These are phyloP conservation scores for Nigrospora osmanthi DNA, from an alignment of 2,329 filamentous ascomycete genomes.

Conservation along the genomic window DNA sequence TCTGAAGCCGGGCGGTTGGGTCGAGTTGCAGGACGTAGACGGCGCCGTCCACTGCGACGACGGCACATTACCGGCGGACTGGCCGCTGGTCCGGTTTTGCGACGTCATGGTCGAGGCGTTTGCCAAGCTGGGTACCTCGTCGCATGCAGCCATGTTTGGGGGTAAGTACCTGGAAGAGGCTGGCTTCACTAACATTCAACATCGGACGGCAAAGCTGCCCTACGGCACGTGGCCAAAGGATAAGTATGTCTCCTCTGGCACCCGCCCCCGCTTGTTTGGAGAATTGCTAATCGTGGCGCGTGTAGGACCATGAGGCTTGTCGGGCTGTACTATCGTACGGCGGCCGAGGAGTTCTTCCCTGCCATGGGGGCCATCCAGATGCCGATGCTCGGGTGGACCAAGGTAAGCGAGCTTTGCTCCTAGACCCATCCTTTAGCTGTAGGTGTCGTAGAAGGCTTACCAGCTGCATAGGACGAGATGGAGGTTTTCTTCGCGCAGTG, in stretches of 20 bases:
- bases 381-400: conserved; percentile 26
- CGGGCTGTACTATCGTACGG: conserved; percentile 31
- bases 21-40: conserved; percentile 38
- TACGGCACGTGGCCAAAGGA: conserved; percentile 18
- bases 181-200: conserved; percentile 16
- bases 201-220: conserved; percentile 13
- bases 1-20: conserved; percentile 34
- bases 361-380: conserved; percentile 31
- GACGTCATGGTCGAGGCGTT: conserved; percentile 26
- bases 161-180: conserved; percentile 21
- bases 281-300: background rate
- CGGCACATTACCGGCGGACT: conserved; percentile 21
- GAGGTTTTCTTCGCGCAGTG: conserved; percentile 18
- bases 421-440: background rate
- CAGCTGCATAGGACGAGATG: conserved; percentile 10
- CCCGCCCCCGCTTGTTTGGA: background rate
- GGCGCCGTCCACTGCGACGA: conserved; percentile 30
- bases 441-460: background rate
- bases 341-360: conserved; percentile 32
- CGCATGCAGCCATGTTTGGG: conserved; percentile 28
- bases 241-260: conserved; percentile 8
- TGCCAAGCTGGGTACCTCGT: conserved; percentile 26
- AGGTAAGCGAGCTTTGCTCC: conserved; percentile 2
- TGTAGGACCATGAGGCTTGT: conserved; percentile 27
- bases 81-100: conserved; percentile 23